Conservation (phyloP, 352 stramenopile genomes). For the Globisporangium cederbergense region DNA sequence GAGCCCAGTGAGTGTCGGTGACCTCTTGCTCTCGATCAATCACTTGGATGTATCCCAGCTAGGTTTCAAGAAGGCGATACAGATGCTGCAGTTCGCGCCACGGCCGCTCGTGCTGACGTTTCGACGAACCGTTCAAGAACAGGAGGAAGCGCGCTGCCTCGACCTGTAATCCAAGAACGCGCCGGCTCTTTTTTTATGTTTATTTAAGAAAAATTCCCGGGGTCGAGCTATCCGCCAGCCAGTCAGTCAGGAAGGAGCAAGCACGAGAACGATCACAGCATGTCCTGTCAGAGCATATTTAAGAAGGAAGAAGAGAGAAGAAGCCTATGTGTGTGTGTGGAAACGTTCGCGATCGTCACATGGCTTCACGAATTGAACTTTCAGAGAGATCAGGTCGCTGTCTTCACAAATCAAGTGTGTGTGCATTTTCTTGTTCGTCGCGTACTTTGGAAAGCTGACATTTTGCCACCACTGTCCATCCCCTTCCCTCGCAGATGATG, state of each 20-base stretch:
- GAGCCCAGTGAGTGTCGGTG: conserved; percentile 36
- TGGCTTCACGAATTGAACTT: background rate
- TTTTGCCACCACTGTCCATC: background rate
- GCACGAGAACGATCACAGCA: background rate
- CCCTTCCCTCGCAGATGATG: background rate
- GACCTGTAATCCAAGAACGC: conserved; percentile 38
- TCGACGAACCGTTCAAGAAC: conserved; percentile 30
- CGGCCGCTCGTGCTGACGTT: conserved; percentile 72
- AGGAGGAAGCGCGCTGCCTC: conserved; percentile 28
- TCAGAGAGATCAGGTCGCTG: background rate
- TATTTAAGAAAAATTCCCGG: conserved; percentile 11
- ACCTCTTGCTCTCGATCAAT: conserved; percentile 71
- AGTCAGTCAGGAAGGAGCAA: background rate
- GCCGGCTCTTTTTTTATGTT: conserved; percentile 1
- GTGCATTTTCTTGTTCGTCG: conserved; percentile 1
- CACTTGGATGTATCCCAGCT: conserved; percentile 58
- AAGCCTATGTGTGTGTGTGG: no score
- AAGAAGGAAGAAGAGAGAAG: background rate
- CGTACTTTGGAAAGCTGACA: background rate
- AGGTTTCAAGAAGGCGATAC: conserved; percentile 48
- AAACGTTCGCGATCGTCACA: background rate
- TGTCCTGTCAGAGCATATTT: background rate
- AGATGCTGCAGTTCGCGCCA: conserved; percentile 63
- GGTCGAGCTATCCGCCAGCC: background rate
- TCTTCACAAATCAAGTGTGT: conserved; percentile 3